phyloP scores from a whole-genome alignment of 495 filamentous ascomycete species.

The Acidiella bohemica region DNA sequence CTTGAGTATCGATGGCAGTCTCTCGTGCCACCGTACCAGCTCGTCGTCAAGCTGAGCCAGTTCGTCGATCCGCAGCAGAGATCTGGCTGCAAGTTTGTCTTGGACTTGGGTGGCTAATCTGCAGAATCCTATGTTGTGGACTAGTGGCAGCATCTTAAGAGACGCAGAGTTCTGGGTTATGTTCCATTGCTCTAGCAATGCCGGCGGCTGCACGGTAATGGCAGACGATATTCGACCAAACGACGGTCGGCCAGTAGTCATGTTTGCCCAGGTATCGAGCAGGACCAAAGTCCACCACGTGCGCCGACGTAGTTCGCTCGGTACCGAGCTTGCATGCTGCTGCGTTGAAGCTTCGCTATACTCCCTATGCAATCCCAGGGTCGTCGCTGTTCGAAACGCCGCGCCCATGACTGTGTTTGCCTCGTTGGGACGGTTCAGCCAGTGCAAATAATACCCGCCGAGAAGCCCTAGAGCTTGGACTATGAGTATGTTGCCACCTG shows the following conservation, averaged over 20 bases:
- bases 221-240: slow-evolving; percentile 61
- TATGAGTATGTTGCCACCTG: slow-evolving; percentile 54
- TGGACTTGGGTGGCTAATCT: slow-evolving; percentile 68
- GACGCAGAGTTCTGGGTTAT: slow-evolving; percentile 32
- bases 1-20: slow-evolving; percentile 52
- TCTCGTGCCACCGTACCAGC: slow-evolving; percentile 57
- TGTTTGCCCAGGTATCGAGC: slow-evolving; percentile 66
- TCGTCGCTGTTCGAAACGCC: slow-evolving; percentile 54
- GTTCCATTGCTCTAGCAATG: slow-evolving; percentile 11
- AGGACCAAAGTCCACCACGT: slow-evolving; percentile 75
- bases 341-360: slow-evolving; percentile 32
- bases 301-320: slow-evolving; percentile 50
- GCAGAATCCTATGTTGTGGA: slow-evolving; percentile 69
- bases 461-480: slow-evolving; percentile 59
- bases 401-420: slow-evolving; percentile 55
- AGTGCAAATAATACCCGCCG: slow-evolving; percentile 68
- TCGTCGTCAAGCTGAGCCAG: slow-evolving; percentile 51
- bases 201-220: slow-evolving; percentile 54
- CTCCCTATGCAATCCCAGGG: slow-evolving; percentile 64
- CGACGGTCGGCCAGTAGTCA: slow-evolving; percentile 63
- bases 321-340: slow-evolving; percentile 17
- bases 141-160: slow-evolving; percentile 53
- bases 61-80: slow-evolving; percentile 51
- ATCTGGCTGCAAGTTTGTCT: slow-evolving; percentile 56
- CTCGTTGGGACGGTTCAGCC: slow-evolving; percentile 65